A percentile compares a stretch with the other conserved stretches of the same genome.
phyloP scores from a whole-genome alignment of 345 rosid genomes.

The Brassica incana region DNA sequence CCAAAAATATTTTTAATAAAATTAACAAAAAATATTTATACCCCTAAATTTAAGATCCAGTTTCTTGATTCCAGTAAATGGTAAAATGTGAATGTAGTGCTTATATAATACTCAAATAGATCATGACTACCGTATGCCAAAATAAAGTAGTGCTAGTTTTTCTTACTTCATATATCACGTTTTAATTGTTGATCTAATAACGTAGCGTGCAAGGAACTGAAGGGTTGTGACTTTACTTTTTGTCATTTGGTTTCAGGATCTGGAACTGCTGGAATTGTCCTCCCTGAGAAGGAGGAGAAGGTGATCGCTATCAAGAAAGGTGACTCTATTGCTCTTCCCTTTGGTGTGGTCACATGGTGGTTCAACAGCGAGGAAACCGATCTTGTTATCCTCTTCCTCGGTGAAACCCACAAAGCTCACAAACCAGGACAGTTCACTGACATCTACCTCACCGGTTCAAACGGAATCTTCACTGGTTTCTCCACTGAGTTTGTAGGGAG shows the following conservation, averaged over 20 bases:
- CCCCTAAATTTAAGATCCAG: too few species aligned
- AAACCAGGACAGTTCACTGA: conserved; percentile 78
- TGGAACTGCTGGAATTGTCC: conserved; percentile 82
- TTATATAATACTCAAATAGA: too few species aligned
- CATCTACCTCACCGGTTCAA: conserved; percentile 69
- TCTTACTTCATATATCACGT: conserved; percentile 5
- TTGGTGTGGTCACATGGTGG: conserved; percentile 92
- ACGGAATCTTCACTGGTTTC: conserved; percentile 82
- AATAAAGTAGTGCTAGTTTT: background rate
- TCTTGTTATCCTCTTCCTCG: conserved; percentile 72
- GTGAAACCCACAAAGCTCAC: conserved; percentile 79
- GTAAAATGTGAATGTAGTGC: too few species aligned
- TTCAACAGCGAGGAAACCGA: conserved; percentile 70
- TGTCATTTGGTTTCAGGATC: conserved; percentile 41
- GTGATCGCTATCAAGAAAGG: conserved; percentile 75
- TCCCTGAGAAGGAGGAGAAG: conserved; percentile 83
- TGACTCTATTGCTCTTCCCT: conserved; percentile 86
- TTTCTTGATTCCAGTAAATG: too few species aligned
- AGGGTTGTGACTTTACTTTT: background rate
- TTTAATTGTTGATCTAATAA: conserved; percentile 3
- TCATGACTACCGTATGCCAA: background rate
- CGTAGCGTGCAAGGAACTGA: conserved; percentile 20
- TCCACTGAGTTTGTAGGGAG: conserved; percentile 71
- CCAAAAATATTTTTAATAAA: too few species aligned
- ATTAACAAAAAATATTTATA: too few species aligned